Evolutionary conservation across 73 alveolate genomes (phyloP).

Genomic region (Tetrahymena elliotti): DNA sequence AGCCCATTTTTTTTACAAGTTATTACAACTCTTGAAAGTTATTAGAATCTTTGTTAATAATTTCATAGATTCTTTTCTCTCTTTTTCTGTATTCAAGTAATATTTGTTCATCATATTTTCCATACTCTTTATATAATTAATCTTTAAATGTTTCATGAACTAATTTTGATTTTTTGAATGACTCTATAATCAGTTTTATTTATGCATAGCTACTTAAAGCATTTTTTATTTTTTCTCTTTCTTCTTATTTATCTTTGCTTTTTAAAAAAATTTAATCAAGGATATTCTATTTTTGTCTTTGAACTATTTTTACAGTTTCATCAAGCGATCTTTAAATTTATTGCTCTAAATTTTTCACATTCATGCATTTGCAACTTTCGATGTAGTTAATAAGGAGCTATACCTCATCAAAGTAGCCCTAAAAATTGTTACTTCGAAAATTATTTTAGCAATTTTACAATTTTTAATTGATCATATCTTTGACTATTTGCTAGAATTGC

Average conservation of each 20-base stretch:
- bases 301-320: background rate
- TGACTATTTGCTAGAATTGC: background rate
- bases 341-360: background rate
- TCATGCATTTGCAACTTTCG: background rate
- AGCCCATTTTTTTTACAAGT: background rate
- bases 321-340: background rate
- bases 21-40: background rate
- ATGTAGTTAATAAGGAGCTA: background rate
- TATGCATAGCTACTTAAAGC: too few species aligned
- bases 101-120: background rate
- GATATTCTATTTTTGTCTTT: background rate
- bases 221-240: background rate
- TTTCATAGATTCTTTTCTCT: background rate
- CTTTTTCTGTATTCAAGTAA: background rate
- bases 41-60: background rate
- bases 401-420: background rate
- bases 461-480: background rate
- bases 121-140: background rate
- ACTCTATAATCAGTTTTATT: background rate
- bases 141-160: background rate
- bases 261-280: background rate
- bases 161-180: background rate
- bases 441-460: background rate
- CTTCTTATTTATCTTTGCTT: too few species aligned
- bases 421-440: background rate